Evolutionary conservation across 805 yeast genomes (phyloP).

Genomic region (Brettanomyces sp.): DNA sequence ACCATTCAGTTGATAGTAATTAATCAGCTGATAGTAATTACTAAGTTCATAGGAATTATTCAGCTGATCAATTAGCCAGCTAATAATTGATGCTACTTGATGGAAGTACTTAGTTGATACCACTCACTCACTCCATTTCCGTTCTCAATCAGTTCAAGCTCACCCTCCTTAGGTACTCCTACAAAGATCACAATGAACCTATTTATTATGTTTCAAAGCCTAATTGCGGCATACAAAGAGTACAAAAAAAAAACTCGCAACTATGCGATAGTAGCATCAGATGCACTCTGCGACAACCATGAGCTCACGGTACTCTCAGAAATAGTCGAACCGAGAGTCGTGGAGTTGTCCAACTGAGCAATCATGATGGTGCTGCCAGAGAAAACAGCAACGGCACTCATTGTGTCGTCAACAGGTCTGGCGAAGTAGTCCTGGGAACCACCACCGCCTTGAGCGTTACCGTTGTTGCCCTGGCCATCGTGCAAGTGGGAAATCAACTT

Average conservation of each 20-base stretch:
- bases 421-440: constrained; percentile 83
- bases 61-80: no score
- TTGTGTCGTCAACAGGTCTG: constrained; percentile 70
- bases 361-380: constrained; percentile 47
- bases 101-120: no score
- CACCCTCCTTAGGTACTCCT: no score
- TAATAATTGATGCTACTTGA: no score
- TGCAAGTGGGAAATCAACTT: constrained; percentile 77
- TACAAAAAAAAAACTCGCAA: constrained; percentile 9
- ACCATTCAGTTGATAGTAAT: no score
- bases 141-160: no score
- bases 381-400: constrained; percentile 90
- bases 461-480: constrained; percentile 64
- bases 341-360: constrained; percentile 45
- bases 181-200: no score
- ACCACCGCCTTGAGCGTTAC: constrained; percentile 47
- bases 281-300: constrained; percentile 51
- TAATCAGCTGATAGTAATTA: no score
- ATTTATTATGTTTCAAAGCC: no score
- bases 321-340: constrained; percentile 44
- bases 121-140: no score
- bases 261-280: constrained; percentile 26
- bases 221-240: not conserved
- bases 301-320: constrained; percentile 42
- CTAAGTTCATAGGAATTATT: no score